Evolutionary conservation across 345 rosid genomes (phyloP), one percentile per base, ranked within the genome.

Genomic region (Conringia planisiliqua): DNA sequence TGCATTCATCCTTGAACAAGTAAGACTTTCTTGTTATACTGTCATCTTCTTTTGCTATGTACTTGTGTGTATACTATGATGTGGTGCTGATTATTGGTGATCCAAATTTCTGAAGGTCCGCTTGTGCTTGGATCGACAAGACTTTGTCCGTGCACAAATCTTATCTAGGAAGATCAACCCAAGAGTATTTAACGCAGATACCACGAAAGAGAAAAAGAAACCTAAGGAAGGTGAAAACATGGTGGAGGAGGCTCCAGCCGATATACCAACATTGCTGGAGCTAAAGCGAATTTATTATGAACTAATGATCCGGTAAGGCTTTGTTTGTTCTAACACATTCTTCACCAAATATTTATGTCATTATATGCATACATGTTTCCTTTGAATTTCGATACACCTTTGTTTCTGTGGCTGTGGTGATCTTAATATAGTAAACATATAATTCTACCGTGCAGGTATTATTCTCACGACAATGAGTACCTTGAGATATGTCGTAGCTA

Each of bases 1-100:
- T 71, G 97, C 97, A 0, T 89, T 94, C 75, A 91, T 94, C 67
- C 97, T 94, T 46, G 97, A 92, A 72, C 98, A 91, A 82, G 98
- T 91, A 75, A 6, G 82, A 35, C 4, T 22, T 24, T 68, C 7
- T 30, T 71, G 42, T 36, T 16, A 24, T 3, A 1, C 60, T 35
- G 18, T 55, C 2, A 18, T 72, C 6, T 12, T 35, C 16, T 7
- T 26, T 48, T 14, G 43, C 58, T 44, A 10, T 35, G 10, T 22
- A 18, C 16, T 29, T 24, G 30, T 54, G 9, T 18, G 48, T 40
- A 17, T 11, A n/a, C n/a, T n/a, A n/a, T 33, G 3, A 29, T 70
- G 33, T 60, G 8, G 36, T 80, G 16, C 6, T 62, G 40, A 32
- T 43, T 44, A 26, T 18, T 46, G 47, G 17, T 66, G 56, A 50